phyloP scores from a whole-genome alignment of 73 alveolate species.

The Paramecium tetraurelia region DNA sequence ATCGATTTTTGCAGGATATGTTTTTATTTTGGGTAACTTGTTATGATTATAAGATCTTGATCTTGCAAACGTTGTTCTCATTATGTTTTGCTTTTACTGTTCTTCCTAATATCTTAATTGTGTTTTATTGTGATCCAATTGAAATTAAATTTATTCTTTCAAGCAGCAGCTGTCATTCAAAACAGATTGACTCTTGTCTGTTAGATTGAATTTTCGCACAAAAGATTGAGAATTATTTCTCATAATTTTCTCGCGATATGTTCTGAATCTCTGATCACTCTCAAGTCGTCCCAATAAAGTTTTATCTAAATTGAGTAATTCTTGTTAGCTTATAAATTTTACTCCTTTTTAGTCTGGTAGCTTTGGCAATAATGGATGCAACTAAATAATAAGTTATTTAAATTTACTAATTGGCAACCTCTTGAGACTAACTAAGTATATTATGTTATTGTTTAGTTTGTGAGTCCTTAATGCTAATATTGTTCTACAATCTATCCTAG shows the following conservation, averaged over 20 bases:
- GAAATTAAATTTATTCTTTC: background rate
- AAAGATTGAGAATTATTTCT: background rate
- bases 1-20: background rate
- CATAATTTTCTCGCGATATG: background rate
- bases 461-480: background rate
- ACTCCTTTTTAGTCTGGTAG: background rate
- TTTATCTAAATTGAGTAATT: background rate
- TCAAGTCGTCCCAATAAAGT: background rate
- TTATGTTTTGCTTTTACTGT: background rate
- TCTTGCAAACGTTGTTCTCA: background rate
- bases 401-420: conserved; percentile 17
- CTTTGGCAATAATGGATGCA: conserved; percentile 15
- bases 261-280: background rate
- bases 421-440: background rate
- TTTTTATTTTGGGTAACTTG: background rate
- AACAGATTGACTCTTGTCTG: background rate
- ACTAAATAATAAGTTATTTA: background rate
- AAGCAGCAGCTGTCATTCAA: background rate
- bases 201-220: background rate
- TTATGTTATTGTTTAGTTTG: background rate
- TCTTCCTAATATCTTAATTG: background rate
- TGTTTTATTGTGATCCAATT: background rate
- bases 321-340: background rate
- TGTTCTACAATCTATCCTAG: background rate
- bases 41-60: background rate